Base-by-base conservation (phyloP, 2,329 filamentous ascomycete genomes). In the Claviceps digitariae region DNA sequence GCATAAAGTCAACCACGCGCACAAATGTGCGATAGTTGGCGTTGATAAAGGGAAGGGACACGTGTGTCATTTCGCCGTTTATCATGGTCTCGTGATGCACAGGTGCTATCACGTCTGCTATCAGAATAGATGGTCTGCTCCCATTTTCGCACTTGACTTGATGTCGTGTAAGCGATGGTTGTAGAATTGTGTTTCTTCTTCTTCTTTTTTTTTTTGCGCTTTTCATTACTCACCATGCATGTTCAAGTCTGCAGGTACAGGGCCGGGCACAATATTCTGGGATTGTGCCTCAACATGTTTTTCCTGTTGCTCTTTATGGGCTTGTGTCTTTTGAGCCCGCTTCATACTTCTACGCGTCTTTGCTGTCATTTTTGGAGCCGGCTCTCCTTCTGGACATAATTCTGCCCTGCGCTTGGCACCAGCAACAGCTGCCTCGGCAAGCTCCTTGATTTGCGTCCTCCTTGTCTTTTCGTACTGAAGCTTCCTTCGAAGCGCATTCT, bases 1-100 rank as follows among this genome's bases (percentile, higher is more conserved):
- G 91, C 54, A 77, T 80, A 65, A 87, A 96, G 68, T 95, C 87
- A 38, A 95, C 77, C 1, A 95, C 83, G n/a, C 87, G 83, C 38
- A 87, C 83, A 36, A 77, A 74, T 23, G 81, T 73, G 48, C 81
- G 79, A 64, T 90, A 90, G 44, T 81, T 86, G 54, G 77, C 71
- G 62, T 90, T 89, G 54, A 82, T 74, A 61, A 95, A 95, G 0
- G 90, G 87, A 0, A 90, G 60, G n/a, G 59, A 58, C 1, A 78
- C 41, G 4, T 58, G 63, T 2, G 68, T 60, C 17, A 61, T 52
- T 47, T 69, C 53, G 17, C 62, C 68, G 8, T 74, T 67, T 1
- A 76, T 68, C 31, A 67, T 68, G 20, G 74, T 74, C 47, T 72
- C 63, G 57, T 79, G 65, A 7, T 60, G 58, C 1, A 65, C 54